phyloP scores from a whole-genome alignment of 2,329 filamentous ascomycete genomes.

The Didymosphaeria variabile region DNA sequence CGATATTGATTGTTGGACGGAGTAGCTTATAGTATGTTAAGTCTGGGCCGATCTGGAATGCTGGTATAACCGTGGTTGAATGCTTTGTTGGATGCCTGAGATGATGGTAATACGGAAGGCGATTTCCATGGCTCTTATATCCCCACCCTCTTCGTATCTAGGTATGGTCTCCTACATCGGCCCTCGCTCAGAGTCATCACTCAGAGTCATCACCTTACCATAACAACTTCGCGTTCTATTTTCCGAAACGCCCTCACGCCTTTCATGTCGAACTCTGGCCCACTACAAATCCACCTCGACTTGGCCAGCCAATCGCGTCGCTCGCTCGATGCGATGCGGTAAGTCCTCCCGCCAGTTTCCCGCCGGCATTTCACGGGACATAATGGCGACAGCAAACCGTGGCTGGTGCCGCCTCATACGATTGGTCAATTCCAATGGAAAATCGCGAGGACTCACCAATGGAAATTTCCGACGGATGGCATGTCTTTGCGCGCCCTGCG shows the following conservation, averaged over 20 bases:
- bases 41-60: neutral
- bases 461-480: conserved; percentile 3
- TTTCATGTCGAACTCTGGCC: conserved; percentile 20
- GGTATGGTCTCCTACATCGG: conserved; percentile 14
- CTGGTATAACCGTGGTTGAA: neutral
- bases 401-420: neutral
- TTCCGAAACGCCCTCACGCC: conserved; percentile 11
- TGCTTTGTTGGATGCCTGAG: neutral
- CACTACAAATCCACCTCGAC: neutral
- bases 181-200: neutral
- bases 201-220: neutral
- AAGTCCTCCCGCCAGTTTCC: conserved; percentile 3
- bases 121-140: conserved; percentile 1
- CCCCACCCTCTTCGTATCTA: neutral
- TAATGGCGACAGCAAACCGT: neutral
- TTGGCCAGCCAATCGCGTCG: conserved; percentile 11
- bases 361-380: neutral
- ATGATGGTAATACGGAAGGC: neutral
- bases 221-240: conserved; percentile 8
- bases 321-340: conserved; percentile 1
- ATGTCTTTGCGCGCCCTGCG: conserved; percentile 19
- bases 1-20: neutral
- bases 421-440: conserved; percentile 8
- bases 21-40: neutral
- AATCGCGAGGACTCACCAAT: conserved; percentile 4